These are phyloP conservation scores for Pseudogymnoascus sp. DNA, from an alignment of 2,329 filamentous ascomycete genomes.

Conservation along the genomic window DNA sequence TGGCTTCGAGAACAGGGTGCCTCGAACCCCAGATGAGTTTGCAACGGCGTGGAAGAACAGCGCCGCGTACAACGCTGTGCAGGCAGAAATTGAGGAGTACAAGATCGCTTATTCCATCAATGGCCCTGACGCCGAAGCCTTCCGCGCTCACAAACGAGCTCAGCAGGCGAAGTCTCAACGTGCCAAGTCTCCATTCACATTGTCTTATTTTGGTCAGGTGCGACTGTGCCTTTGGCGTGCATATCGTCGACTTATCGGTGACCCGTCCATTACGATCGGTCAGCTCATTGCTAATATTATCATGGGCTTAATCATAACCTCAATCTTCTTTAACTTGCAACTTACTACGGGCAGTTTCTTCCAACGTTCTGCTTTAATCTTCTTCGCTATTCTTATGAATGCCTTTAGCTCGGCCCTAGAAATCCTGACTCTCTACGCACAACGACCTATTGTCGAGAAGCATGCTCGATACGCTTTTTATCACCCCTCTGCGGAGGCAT, in stretches of 20 bases:
- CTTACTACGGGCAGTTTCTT: conserved; percentile 51
- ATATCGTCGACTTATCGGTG: conserved; percentile 64
- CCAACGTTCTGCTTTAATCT: conserved; percentile 53
- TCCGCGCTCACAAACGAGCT: conserved; percentile 27
- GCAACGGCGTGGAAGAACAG: conserved; percentile 40
- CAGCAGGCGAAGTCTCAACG: conserved; percentile 37
- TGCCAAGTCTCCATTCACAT: conserved; percentile 35
- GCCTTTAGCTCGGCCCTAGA: conserved; percentile 43
- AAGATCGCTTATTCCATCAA: conserved; percentile 31
- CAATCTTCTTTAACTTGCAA: conserved; percentile 55
- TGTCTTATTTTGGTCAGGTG: conserved; percentile 65
- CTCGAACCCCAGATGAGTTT: conserved; percentile 47
- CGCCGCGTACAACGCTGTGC: conserved; percentile 32
- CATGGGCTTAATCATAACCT: conserved; percentile 56
- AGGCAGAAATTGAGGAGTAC: conserved; percentile 43
- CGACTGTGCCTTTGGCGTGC: conserved; percentile 74
- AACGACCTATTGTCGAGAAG: conserved; percentile 85
- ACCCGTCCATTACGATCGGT: conserved; percentile 52
- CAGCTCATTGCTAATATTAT: conserved; percentile 25
- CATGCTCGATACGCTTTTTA: conserved; percentile 78
- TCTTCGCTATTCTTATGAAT: conserved; percentile 60
- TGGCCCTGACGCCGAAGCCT: conserved; percentile 26
- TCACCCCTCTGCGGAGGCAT: conserved; percentile 76
- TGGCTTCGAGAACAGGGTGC: conserved; percentile 48
- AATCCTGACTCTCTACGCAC: conserved; percentile 58